Conservation (phyloP, 2,329 filamentous ascomycete genomes). For the Penicillium sp. region DNA sequence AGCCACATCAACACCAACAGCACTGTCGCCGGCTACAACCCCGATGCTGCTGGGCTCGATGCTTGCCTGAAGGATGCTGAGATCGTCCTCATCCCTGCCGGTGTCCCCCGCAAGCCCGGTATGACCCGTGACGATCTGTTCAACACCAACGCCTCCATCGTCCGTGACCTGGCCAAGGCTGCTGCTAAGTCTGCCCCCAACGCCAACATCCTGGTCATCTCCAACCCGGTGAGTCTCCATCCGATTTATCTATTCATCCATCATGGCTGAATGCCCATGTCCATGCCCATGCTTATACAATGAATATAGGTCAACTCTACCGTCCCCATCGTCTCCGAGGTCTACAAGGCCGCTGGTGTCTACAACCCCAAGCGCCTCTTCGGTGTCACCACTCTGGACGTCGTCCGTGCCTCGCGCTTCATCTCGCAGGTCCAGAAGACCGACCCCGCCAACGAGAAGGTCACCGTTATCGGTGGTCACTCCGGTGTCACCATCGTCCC, state of each 20-base stretch:
- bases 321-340: slow-evolving; percentile 94
- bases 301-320: slow-evolving; percentile 82
- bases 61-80: slow-evolving; percentile 83
- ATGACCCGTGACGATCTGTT: slow-evolving; percentile 99
- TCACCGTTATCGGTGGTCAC: slow-evolving; percentile 96
- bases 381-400: slow-evolving; percentile 98
- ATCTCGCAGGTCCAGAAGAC: slow-evolving; percentile 90
- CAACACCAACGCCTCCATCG: slow-evolving; percentile 99
- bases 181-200: slow-evolving; percentile 85
- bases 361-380: slow-evolving; percentile 99
- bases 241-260: background rate
- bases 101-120: slow-evolving; percentile 98
- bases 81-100: slow-evolving; percentile 95
- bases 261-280: slow-evolving; percentile 9
- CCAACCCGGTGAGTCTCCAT: slow-evolving; percentile 74
- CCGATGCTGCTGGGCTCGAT: slow-evolving; percentile 74
- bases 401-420: slow-evolving; percentile 97
- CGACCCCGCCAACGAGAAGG: slow-evolving; percentile 90
- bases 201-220: slow-evolving; percentile 95
- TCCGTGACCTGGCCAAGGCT: slow-evolving; percentile 96
- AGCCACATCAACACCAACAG: slow-evolving; percentile 99
- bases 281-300: background rate
- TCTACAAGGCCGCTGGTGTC: slow-evolving; percentile 92
- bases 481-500: slow-evolving; percentile 98
- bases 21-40: slow-evolving; percentile 85